Base-by-base conservation (phyloP, 1,284 basidiomycete species). In the Ganoderma resinaceum region DNA sequence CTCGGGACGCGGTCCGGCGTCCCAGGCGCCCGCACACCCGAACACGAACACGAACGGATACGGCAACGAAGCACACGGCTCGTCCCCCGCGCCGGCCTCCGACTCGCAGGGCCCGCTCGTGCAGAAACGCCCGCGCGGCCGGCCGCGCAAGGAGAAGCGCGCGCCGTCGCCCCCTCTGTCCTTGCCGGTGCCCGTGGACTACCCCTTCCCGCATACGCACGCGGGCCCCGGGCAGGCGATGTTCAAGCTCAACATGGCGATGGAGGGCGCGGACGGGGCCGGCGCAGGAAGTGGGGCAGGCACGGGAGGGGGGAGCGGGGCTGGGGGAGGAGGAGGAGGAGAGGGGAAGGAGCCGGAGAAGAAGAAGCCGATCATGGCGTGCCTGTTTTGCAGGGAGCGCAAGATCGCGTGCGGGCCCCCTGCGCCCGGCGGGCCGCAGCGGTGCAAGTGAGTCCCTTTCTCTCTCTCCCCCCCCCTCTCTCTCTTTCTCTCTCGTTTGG, bases 321-420 rank as follows among this genome's bases (percentile, higher is more conserved):
- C 23, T 18, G 43, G 29, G 31, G 46, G 33, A 52, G 62, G 23
- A 7, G 20, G 35, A 20, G 55, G 68, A 26, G 63, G 63, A 40
- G 58, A 64, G 26, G 61, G 62, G 43, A 66, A 66, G 35, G 73
- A 75, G 61, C 67, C 70, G 26, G 64, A 70, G 64, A 78, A 77
- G 74, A 78, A 80, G 76, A 80, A 80, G 69, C 79, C 80, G 11
- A 77, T 79, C 67, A 79, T 82, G 77, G 80, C 80, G 29, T 82
- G 80, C 61, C 67, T 82, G 23, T 82, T 82, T 72, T 82, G 80
- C 66, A 76, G 80, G n/a, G 80, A 80, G 72, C 77, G 80, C 66
- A 82, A 82, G 79, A 81, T 82, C 66, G 79, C 79, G 46, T 82
- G 80, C 59, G 80, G 80, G 20, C 78, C 78, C 42, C 80, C 80